A percentile compares a stretch with the other conserved stretches of the same genome.
Conservation (phyloP, 2,329 filamentous ascomycete species). For the Hymenoscyphus linearis region DNA sequence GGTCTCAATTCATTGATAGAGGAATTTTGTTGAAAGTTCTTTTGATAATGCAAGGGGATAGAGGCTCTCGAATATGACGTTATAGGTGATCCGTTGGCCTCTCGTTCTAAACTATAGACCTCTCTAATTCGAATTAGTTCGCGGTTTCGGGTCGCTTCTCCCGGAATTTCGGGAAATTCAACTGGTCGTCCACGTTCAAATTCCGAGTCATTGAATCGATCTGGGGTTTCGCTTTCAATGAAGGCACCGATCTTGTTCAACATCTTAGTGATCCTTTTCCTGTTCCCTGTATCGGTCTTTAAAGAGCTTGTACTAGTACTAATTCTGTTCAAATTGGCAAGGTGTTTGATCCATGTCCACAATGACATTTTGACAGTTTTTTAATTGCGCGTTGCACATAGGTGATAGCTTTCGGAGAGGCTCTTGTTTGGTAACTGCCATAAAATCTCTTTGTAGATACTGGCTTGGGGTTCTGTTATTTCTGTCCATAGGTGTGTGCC, state of each 20-base stretch:
- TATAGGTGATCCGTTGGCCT: slow-evolving; percentile 32
- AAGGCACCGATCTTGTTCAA: slow-evolving; percentile 41
- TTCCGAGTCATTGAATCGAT: slow-evolving; percentile 44
- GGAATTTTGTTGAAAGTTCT: too few species aligned
- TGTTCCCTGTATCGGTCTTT: slow-evolving; percentile 28
- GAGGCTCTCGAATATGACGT: slow-evolving; percentile 22
- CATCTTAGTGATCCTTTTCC: slow-evolving; percentile 39
- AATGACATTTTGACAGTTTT: background rate
- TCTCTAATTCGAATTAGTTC: slow-evolving; percentile 36
- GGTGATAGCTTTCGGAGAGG: background rate
- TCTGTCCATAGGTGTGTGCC: background rate
- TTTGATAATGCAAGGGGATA: too few species aligned
- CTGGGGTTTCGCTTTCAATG: slow-evolving; percentile 42
- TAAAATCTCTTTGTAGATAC: background rate
- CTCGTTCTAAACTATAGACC: slow-evolving; percentile 36
- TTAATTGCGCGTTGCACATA: background rate
- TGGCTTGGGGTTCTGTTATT: background rate
- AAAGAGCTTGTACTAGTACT: too few species aligned
- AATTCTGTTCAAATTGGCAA: background rate
- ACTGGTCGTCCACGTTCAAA: slow-evolving; percentile 42
- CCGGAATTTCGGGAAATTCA: slow-evolving; percentile 53
- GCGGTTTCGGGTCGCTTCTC: slow-evolving; percentile 43
- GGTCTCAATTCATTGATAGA: too few species aligned
- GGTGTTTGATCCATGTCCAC: background rate
- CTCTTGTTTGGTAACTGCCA: background rate